Evolutionary conservation across 345 rosid species (phyloP), one percentile per base, ranked within the genome.

Genomic region (Excoecaria cochinchinensis): DNA sequence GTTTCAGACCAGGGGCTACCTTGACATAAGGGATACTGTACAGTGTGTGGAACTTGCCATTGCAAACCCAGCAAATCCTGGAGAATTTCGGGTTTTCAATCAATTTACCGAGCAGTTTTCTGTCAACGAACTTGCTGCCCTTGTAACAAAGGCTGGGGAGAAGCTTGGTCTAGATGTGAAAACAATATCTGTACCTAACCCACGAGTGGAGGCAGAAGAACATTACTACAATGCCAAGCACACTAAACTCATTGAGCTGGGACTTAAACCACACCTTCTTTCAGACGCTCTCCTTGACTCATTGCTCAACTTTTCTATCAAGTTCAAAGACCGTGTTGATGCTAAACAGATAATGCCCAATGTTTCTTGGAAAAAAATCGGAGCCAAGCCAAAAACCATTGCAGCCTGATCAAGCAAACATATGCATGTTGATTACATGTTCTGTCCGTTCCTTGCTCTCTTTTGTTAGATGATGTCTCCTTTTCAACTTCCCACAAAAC

Each of bases 191-290:
- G 96, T 95, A 66, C 98, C 99, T 16, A 95, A 95, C 80, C 99
- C 98, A 5, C 84, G 99, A 82, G 99, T 95, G 24, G 99, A 95
- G 81, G 97, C 99, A 5, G 99, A 95, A 80, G 98, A 95, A 69
- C 99, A 95, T 80, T 95, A 95, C 83, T 93, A 95, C 92, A 95
- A 93, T 59, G 98, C 99, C 59, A 95, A 90, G 86, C 98, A 91
- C 77, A 95, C 98, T 8, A 95, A 95, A 86, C 94, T 95, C 46
- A 84, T 95, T 75, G 99, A 95, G 75, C 82, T 95, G 76, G 99
- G 99, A 71, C 96, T 95, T 56, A 73, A 88, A 77, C 99, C 96
- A 22, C 99, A 91, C 77, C 87, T 91, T 77, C 93, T 95, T 42
- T 91, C 94, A 3, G 97, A 93, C 71, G 93, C 98, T 56, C 96